Base-by-base conservation (phyloP, 495 filamentous ascomycete species). In the Lasiosphaeriaceae sp. region DNA sequence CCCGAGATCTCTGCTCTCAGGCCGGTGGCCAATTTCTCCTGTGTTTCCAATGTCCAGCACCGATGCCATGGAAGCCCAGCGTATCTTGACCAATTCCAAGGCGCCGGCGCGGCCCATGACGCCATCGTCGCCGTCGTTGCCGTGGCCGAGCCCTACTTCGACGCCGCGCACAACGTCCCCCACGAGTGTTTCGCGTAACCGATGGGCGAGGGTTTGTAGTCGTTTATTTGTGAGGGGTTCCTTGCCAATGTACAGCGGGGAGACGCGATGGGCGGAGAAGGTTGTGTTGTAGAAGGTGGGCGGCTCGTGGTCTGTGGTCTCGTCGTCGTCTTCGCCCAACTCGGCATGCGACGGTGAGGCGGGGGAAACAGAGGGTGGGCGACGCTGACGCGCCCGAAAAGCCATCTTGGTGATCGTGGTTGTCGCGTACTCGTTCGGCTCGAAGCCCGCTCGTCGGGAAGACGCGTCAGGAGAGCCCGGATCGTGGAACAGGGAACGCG, bases 161-260 rank as follows among this genome's bases (percentile, higher is more conserved):
- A 79, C 74, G 26, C 77, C 77, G 23, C 77, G 76, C 19, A 78
- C 73, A 0, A 79, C 76, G 53, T 79, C 77, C 0, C 76, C 76
- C 0, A 79, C 76, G 0, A 80, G 66, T 7, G 57, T 62, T 22
- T 79, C 76, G 9, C 77, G 69, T 2, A 80, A 60, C 0, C 72
- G 64, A 2, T 67, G 66, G 0, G 77, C 67, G 11, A 78, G 60
- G 1, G 59, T 34, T 12, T 67, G 62, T 7, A 80, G 65, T 1
- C 71, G 62, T 2, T 37, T 23, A 0, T 51, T 29, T 0, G 58
- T 64, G 7, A 76, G 53, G 2, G 54, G 26, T 11, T 71, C 61
- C 2, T 56, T 45, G 20, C 71, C 75, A n/a, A 74, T 21, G 62
- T 74, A 68, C 0, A 80, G 65, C 0, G 76, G 75, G 0, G 76